A percentile compares a stretch with the other conserved stretches of the same genome.
Conservation (phyloP, 2,329 filamentous ascomycete species). For the Cercospora canescens region DNA sequence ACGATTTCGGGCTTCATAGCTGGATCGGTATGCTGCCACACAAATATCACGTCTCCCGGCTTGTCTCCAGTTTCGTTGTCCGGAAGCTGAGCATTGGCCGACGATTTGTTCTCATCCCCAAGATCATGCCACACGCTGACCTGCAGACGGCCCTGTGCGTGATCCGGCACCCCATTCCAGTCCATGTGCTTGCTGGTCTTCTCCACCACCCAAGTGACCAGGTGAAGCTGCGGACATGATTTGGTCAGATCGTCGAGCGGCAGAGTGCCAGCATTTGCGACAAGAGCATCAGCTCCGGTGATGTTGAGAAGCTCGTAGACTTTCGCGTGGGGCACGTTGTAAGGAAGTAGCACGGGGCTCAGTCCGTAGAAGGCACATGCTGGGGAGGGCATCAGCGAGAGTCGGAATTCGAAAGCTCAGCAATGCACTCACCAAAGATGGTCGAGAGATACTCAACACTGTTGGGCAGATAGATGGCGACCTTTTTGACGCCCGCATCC, state of each 20-base stretch:
- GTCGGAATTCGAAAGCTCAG: too few species aligned
- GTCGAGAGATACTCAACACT: constrained; percentile 82
- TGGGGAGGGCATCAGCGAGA: constrained; percentile 31
- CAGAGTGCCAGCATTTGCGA: constrained; percentile 84
- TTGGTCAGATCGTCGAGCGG: constrained; percentile 73
- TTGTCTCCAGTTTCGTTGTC: constrained; percentile 55
- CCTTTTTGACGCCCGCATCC: constrained; percentile 66
- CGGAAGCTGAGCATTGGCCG: constrained; percentile 64
- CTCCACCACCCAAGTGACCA: constrained; percentile 91
- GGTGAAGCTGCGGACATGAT: constrained; percentile 68
- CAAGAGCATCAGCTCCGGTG: constrained; percentile 74
- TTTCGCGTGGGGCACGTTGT: constrained; percentile 68
- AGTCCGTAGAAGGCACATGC: constrained; percentile 88
- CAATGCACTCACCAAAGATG: constrained; percentile 62
- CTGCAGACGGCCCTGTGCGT: constrained; percentile 71
- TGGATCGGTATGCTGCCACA: constrained; percentile 61
- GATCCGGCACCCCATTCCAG: constrained; percentile 85
- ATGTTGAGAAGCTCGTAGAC: constrained; percentile 71
- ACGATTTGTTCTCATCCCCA: constrained; percentile 66
- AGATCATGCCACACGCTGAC: constrained; percentile 94
- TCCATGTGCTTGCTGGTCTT: constrained; percentile 89
- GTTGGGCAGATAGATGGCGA: constrained; percentile 91
- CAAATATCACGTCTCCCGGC: constrained; percentile 57
- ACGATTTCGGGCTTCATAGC: constrained; percentile 66
- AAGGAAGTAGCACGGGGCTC: constrained; percentile 81